Evolutionary conservation across 805 yeast species (phyloP).

Genomic region (Millerago galiae): DNA sequence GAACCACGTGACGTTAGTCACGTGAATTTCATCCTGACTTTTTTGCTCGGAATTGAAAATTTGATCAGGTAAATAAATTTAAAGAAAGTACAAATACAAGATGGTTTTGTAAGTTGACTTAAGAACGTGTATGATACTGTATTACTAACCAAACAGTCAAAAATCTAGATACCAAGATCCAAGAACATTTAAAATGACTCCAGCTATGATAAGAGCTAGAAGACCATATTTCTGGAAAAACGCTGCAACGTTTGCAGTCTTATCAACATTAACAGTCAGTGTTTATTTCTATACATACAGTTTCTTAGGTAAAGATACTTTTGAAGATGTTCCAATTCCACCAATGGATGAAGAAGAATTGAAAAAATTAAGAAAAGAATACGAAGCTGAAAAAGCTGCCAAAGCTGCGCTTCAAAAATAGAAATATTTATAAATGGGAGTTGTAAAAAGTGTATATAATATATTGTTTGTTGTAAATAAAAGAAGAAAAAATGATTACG

Average conservation of each 20-base stretch:
- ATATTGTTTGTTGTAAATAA: not conserved
- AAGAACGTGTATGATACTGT: too few relatives aligned
- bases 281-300: slow-evolving; percentile 62
- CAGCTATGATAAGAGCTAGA: slow-evolving; percentile 88
- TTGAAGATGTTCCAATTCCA: slow-evolving; percentile 89
- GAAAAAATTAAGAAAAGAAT: slow-evolving; percentile 64
- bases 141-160: slow-evolving; percentile 11
- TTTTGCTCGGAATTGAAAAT: too few relatives aligned
- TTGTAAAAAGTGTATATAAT: not conserved
- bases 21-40: not conserved
- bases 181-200: slow-evolving; percentile 79
- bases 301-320: slow-evolving; percentile 69
- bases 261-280: slow-evolving; percentile 61
- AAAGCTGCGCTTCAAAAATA: slow-evolving; percentile 2
- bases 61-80: too few relatives aligned
- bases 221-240: slow-evolving; percentile 79
- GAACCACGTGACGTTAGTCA: slow-evolving; percentile 4
- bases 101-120: slow-evolving; percentile 13
- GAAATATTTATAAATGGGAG: not conserved
- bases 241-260: slow-evolving; percentile 50
- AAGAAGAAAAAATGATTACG: not conserved
- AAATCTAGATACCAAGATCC: slow-evolving; percentile 53
- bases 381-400: slow-evolving; percentile 37
- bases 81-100: not conserved
- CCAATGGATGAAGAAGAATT: slow-evolving; percentile 79